Base-by-base conservation (phyloP, 441 rosid species). In the Kokia cookei region DNA sequence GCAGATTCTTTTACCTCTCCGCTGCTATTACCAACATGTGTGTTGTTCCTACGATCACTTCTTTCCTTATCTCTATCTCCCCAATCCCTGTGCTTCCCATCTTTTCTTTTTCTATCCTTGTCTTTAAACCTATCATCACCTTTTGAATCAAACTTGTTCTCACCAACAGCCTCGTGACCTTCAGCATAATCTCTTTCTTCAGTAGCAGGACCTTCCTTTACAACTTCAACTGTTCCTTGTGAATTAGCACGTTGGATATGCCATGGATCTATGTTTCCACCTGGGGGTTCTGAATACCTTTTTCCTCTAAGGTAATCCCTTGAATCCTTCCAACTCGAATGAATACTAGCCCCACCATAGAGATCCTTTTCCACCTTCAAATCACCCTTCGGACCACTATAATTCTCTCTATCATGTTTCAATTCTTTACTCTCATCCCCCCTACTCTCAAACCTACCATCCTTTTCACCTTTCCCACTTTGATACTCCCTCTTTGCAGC, bases 51-150 rank as follows among this genome's bases (percentile, higher is more conserved):
- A 5, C 94, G 90, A 51, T 93, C 99, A 74, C 72, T 86, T 87
- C 92, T 91, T 73, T 96, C 99, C 86, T 90, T 96, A 61, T 95
- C 98, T 78, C 92, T 83, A 70, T 96, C 99, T 10, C 89, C 97
- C 96, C 97, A 92, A 43, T 96, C 99, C 65, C 94, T 81, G 66
- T 87, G 90, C 84, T 90, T 96, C 55, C 77, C 62, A 67, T 96
- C 99, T 78, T 93, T 96, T 84, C 96, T 82, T 82, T 90, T 96
- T 80, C 89, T 91, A 59, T 96, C 99, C 80, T 91, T 96, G 50
- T 93, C 99, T 79, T 92, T 96, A 78, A 85, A 88, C 75, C 89
- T 86, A 77, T 96, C 99, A 35, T 93, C 99, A 7, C 82, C 84
- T 85, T 91, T 96, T 14, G 76, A 72, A 80, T 92, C 98, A 79